Evolutionary conservation across 768 basidiomycete species (phyloP).

Genomic region (Suillus subaureus): DNA sequence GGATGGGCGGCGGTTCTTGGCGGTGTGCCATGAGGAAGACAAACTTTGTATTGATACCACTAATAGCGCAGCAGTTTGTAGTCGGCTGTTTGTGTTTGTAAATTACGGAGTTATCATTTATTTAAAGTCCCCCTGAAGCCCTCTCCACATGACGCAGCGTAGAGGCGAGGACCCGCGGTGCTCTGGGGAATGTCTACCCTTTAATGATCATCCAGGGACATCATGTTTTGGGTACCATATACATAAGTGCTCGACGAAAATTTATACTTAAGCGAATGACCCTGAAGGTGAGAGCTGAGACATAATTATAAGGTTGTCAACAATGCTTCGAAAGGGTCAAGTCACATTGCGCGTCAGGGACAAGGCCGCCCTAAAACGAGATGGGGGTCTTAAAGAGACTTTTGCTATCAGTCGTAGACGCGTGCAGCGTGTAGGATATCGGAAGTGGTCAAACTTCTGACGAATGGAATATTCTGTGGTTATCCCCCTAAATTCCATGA

Average conservation of each 20-base stretch:
- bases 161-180: constrained; percentile 6
- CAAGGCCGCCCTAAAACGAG: not conserved
- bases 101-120: not conserved
- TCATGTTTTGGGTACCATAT: not conserved
- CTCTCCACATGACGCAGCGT: too few species aligned
- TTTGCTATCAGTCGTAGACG: not conserved
- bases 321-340: not conserved
- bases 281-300: constrained; percentile 1
- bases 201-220: constrained; percentile 5
- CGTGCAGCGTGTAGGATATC: not conserved
- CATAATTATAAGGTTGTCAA: not conserved
- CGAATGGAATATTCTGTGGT: too few species aligned
- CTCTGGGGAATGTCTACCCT: not conserved
- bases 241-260: not conserved
- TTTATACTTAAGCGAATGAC: not conserved
- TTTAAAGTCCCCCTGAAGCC: not conserved
- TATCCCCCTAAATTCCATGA: too few species aligned
- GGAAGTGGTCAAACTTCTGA: too few species aligned
- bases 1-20: constrained; percentile 1
- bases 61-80: not conserved
- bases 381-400: not conserved
- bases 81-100: not conserved
- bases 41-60: not conserved
- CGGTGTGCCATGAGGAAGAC: not conserved
- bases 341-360: not conserved